phyloP scores from a whole-genome alignment of 768 basidiomycete genomes.

The Cytidiella melzeri region DNA sequence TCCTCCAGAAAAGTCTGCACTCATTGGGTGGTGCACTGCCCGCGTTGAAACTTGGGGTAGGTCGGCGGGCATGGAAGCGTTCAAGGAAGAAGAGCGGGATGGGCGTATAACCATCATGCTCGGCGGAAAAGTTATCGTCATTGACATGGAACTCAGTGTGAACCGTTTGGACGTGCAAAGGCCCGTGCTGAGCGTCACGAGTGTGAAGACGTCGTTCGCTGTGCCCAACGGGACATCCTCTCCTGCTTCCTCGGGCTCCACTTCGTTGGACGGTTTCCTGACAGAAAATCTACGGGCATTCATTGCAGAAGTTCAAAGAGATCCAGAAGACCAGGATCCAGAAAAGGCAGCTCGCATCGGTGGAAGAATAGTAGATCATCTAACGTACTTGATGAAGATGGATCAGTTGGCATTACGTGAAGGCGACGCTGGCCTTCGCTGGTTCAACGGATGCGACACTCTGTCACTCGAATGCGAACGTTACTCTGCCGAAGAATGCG shows the following conservation, averaged over 20 bases:
- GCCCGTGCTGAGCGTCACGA: constrained; percentile 40
- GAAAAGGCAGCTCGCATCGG: constrained; percentile 47
- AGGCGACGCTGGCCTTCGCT: constrained; percentile 58
- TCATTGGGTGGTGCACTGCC: constrained; percentile 53
- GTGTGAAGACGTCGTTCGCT: constrained; percentile 72
- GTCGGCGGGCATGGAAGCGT: constrained; percentile 67
- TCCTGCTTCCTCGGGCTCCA: constrained; percentile 39
- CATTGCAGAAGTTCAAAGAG: constrained; percentile 53
- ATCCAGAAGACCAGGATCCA: constrained; percentile 42
- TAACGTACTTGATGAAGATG: constrained; percentile 66
- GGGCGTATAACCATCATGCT: constrained; percentile 52
- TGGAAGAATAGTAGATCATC: constrained; percentile 42
- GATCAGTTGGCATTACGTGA: constrained; percentile 60
- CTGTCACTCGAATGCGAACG: constrained; percentile 43
- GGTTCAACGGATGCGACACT: constrained; percentile 66
- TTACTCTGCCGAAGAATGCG: constrained; percentile 49
- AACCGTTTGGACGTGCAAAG: constrained; percentile 31
- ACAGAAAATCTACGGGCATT: constrained; percentile 50
- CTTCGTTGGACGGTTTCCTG: constrained; percentile 60
- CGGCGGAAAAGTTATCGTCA: constrained; percentile 74
- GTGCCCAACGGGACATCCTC: constrained; percentile 35
- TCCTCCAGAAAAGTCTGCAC: constrained; percentile 39
- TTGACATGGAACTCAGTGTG: constrained; percentile 65
- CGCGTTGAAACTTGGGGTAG: constrained; percentile 58
- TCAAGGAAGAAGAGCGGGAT: constrained; percentile 49